phyloP scores from a whole-genome alignment of 192 early-diverging fungal species.

The Coemansia sp. region DNA sequence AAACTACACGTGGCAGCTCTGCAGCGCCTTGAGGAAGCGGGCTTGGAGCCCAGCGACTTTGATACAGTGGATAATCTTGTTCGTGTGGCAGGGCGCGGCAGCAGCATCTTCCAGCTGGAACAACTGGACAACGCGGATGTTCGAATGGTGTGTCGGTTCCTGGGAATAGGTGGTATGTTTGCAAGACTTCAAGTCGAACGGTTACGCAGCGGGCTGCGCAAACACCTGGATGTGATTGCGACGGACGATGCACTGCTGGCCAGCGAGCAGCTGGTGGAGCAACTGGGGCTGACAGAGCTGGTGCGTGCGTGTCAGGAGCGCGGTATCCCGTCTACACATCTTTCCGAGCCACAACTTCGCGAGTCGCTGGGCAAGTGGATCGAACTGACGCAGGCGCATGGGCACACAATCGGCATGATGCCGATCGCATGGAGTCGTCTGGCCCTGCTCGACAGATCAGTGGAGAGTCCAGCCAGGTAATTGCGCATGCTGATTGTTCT shows the following conservation, averaged over 20 bases:
- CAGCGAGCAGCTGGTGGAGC: constrained; percentile 24
- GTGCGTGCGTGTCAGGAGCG: constrained; percentile 47
- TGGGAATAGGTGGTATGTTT: constrained; percentile 14
- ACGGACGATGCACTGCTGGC: constrained; percentile 32
- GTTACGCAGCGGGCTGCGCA: constrained; percentile 17
- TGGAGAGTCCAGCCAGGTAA: background rate
- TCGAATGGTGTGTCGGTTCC: constrained; percentile 24
- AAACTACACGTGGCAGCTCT: constrained; percentile 16
- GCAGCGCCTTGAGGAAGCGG: constrained; percentile 18
- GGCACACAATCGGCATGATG: constrained; percentile 8
- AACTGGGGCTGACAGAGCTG: constrained; percentile 34
- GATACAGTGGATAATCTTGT: constrained; percentile 4
- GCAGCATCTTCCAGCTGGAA: constrained; percentile 17
- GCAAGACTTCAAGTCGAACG: background rate
- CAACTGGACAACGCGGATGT: constrained; percentile 11
- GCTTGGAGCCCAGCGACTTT: constrained; percentile 21
- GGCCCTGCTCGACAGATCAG: constrained; percentile 24
- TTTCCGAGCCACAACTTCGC: constrained; percentile 19
- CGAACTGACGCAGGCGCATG: constrained; percentile 3
- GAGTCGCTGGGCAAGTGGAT: constrained; percentile 30
- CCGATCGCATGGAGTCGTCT: constrained; percentile 49
- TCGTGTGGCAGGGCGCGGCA: background rate
- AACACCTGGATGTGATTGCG: constrained; percentile 22
- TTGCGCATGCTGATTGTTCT: no score
- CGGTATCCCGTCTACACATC: constrained; percentile 37